phyloP scores from a whole-genome alignment of 768 basidiomycete genomes.

The Russula lepida region DNA sequence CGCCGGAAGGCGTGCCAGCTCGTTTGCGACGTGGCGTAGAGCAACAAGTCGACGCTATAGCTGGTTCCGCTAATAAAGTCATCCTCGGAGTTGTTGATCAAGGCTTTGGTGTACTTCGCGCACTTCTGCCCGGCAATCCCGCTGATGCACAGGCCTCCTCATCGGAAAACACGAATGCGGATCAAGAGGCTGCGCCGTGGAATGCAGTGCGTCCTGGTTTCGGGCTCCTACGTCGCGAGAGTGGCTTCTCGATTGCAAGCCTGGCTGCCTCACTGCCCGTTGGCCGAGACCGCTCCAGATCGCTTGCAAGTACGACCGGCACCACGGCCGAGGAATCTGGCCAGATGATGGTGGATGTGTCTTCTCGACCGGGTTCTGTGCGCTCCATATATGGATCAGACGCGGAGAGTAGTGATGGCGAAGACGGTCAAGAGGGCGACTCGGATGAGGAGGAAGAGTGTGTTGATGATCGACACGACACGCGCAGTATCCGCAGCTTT shows the following conservation, averaged over 20 bases:
- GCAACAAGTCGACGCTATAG: constrained; percentile 71
- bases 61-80: constrained; percentile 73
- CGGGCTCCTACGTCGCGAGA: constrained; percentile 64
- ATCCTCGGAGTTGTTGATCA: constrained; percentile 83
- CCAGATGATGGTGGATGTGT: constrained; percentile 50
- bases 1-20: constrained; percentile 39
- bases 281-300: constrained; percentile 34
- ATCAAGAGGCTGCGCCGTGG: constrained; percentile 34
- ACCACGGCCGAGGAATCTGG: constrained; percentile 34
- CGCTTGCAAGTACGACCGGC: constrained; percentile 23
- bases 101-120: constrained; percentile 79
- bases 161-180: background rate
- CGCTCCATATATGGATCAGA: constrained; percentile 28
- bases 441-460: constrained; percentile 35
- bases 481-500: constrained; percentile 77
- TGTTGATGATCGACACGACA: constrained; percentile 39
- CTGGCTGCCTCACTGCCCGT: constrained; percentile 56
- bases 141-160: constrained; percentile 22
- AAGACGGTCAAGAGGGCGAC: constrained; percentile 32
- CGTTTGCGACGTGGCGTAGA: constrained; percentile 68
- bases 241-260: constrained; percentile 76
- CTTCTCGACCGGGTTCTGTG: constrained; percentile 44
- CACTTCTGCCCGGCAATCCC: constrained; percentile 50
- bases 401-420: constrained; percentile 28
- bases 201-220: constrained; percentile 44